These are phyloP conservation scores for Raphanus raphanistrum DNA, from an alignment of 345 rosid genomes.

Conservation along the genomic window DNA sequence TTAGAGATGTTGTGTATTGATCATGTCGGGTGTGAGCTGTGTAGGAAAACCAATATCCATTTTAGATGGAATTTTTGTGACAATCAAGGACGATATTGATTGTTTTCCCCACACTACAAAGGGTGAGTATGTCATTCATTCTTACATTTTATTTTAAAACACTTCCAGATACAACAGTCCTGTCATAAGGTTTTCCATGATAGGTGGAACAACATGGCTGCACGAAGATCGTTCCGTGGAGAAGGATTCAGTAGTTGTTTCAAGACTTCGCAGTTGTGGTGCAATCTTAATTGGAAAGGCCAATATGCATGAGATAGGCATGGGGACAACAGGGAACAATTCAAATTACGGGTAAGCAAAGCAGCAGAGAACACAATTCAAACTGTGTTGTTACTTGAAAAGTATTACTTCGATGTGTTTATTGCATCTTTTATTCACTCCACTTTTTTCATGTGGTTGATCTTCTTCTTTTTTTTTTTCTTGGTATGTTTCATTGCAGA, in stretches of 20 bases:
- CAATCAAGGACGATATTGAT: conserved; percentile 88
- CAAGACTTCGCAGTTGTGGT: conserved; percentile 73
- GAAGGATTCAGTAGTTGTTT: conserved; percentile 70
- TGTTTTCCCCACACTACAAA: conserved; percentile 71
- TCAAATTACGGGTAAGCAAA: conserved; percentile 77
- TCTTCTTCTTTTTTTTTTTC: neutral
- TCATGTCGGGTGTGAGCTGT: conserved; percentile 24
- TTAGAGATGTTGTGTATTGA: conserved; percentile 21
- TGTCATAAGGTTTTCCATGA: conserved; percentile 12
- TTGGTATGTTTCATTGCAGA: conserved; percentile 45
- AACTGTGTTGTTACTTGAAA: conserved; percentile 15
- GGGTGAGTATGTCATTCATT: conserved; percentile 46
- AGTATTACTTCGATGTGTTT: neutral
- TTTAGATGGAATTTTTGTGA: conserved; percentile 82
- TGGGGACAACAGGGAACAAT: conserved; percentile 96
- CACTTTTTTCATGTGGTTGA: neutral
- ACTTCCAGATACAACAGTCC: conserved; percentile 1
- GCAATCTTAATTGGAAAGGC: conserved; percentile 86
- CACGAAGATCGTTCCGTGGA: conserved; percentile 67
- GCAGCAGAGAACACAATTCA: neutral
- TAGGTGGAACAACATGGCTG: conserved; percentile 90
- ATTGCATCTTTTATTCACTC: neutral
- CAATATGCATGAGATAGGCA: conserved; percentile 91
- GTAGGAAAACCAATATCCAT: conserved; percentile 78
- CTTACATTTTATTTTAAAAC: neutral